phyloP scores from a whole-genome alignment of 352 stramenopile genomes.

The Ophiocytium majus region DNA sequence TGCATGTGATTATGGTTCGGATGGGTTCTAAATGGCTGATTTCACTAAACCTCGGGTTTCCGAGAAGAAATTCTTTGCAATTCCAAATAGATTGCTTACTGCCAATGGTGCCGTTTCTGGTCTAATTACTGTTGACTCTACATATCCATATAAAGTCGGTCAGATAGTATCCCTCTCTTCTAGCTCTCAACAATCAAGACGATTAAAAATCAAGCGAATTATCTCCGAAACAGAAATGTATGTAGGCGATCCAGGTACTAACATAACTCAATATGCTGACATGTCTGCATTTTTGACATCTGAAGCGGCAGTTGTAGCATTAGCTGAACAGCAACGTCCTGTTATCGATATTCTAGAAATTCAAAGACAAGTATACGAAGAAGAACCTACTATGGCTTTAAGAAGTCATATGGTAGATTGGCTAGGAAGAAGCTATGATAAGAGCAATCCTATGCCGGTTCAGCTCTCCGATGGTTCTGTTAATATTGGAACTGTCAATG shows the following conservation, averaged over 20 bases:
- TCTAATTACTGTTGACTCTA: background rate
- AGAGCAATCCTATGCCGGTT: background rate
- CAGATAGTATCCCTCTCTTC: background rate
- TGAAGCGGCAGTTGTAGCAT: background rate
- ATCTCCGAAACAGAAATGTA: background rate
- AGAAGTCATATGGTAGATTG: background rate
- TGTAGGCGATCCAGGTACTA: slow-evolving; percentile 6
- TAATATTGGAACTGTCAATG: background rate
- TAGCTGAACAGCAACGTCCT: background rate
- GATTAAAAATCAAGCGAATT: background rate
- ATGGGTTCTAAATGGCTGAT: no score
- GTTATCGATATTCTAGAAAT: background rate
- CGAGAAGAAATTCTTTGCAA: no score
- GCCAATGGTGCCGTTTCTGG: background rate
- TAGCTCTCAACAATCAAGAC: background rate
- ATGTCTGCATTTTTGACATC: background rate
- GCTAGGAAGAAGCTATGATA: background rate
- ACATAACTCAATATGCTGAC: background rate
- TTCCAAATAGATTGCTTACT: no score
- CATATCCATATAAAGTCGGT: background rate
- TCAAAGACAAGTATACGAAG: background rate
- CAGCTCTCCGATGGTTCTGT: background rate
- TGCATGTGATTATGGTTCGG: no score
- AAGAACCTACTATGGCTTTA: background rate
- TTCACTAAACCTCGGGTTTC: no score